Evolutionary conservation across 2,329 filamentous ascomycete species (phyloP).

Genomic region (Diaporthe helianthi): DNA sequence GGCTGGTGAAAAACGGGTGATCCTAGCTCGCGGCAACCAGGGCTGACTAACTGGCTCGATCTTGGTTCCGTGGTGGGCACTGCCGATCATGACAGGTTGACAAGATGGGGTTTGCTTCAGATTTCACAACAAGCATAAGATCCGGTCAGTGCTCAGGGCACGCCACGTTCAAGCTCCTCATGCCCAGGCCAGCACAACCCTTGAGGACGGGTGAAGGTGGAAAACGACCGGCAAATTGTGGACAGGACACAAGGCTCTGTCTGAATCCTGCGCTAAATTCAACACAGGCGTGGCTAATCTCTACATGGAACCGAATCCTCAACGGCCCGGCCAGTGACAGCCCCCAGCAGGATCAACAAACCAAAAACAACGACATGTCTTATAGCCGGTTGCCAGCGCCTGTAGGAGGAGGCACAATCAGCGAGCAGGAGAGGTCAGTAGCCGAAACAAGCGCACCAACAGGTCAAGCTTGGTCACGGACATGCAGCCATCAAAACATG

Average conservation of each 20-base stretch:
- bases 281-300: constrained; percentile 5
- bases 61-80: constrained; percentile 26
- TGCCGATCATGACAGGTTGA: background rate
- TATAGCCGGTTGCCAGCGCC: background rate
- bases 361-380: constrained; percentile 13
- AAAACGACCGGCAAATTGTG: constrained; percentile 20
- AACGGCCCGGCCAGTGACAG: constrained; percentile 19
- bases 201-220: constrained; percentile 10
- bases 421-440: background rate
- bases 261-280: constrained; percentile 23
- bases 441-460: constrained; percentile 30
- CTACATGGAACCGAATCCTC: constrained; percentile 3
- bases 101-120: constrained; percentile 8
- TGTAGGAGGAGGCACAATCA: constrained; percentile 1
- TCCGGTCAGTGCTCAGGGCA: constrained; percentile 1
- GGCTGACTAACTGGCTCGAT: constrained; percentile 6
- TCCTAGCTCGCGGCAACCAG: background rate
- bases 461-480: background rate
- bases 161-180: background rate
- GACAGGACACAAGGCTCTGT: constrained; percentile 13
- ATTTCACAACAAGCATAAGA: background rate
- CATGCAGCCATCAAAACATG: background rate
- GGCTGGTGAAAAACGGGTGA: constrained; percentile 2
- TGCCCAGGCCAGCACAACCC: background rate
- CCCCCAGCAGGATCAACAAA: constrained; percentile 12